phyloP scores from a whole-genome alignment of 345 rosid genomes.

The Acer negundo region DNA sequence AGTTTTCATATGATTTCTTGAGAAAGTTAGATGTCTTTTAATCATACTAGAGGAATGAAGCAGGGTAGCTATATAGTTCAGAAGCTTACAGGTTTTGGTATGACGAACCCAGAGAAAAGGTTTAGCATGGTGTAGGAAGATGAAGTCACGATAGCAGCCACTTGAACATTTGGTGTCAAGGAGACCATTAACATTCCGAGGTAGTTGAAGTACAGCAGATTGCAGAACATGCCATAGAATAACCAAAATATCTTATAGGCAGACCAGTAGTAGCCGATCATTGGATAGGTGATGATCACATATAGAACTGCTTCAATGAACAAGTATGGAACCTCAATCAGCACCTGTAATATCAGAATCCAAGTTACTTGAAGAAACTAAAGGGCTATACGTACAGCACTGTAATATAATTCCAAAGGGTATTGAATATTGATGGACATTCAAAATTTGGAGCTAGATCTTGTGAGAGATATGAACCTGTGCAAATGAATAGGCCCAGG shows the following conservation, averaged over 20 bases:
- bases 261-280: conserved; percentile 37
- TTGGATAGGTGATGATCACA: conserved; percentile 34
- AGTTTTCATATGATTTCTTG: background rate
- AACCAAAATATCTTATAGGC: conserved; percentile 36
- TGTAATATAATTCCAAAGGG: background rate
- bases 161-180: conserved; percentile 29
- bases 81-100: conserved; percentile 30
- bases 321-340: conserved; percentile 30
- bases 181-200: conserved; percentile 39
- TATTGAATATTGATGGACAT: background rate
- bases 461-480: conserved; percentile 9
- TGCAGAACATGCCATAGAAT: conserved; percentile 24
- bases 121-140: conserved; percentile 26
- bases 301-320: conserved; percentile 21
- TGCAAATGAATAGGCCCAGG: conserved; percentile 30
- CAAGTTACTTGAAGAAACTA: background rate
- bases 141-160: conserved; percentile 33
- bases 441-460: background rate
- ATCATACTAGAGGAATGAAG: background rate
- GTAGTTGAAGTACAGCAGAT: conserved; percentile 33
- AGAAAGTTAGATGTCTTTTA: background rate
- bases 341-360: conserved; percentile 15
- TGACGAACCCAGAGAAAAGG: conserved; percentile 37
- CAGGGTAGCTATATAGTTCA: background rate
- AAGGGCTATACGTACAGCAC: background rate